These are phyloP conservation scores for Nothopassalora personata DNA, from an alignment of 2,329 filamentous ascomycete species.

Conservation along the genomic window DNA sequence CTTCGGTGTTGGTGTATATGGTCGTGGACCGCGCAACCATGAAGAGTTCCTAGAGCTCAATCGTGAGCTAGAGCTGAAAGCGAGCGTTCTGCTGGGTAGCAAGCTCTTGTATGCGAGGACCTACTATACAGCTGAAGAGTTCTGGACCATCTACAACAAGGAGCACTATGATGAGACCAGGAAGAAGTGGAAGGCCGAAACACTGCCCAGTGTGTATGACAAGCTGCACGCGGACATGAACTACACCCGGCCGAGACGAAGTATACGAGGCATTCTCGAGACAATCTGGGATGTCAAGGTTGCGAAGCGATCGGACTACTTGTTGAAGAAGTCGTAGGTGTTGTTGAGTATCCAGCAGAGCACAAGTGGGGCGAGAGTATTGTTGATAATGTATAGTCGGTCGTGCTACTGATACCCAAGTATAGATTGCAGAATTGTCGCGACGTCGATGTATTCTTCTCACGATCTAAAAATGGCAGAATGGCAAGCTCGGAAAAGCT, in stretches of 20 bases:
- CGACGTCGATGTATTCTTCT: background rate
- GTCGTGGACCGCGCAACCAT: constrained; percentile 41
- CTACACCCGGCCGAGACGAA: constrained; percentile 6
- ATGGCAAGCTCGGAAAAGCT: background rate
- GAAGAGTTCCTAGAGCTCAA: constrained; percentile 51
- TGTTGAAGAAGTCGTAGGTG: background rate
- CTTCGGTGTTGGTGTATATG: constrained; percentile 62
- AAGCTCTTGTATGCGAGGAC: constrained; percentile 68
- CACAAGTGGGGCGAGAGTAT: background rate
- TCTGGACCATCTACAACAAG: constrained; percentile 61
- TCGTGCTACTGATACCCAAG: background rate
- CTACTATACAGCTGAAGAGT: constrained; percentile 63
- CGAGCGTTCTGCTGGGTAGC: constrained; percentile 57
- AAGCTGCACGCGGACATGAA: constrained; percentile 54
- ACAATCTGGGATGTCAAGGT: background rate
- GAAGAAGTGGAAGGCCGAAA: constrained; percentile 53
- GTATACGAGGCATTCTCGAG: background rate
- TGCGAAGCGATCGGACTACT: background rate
- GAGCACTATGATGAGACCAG: constrained; percentile 56
- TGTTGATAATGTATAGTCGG: background rate
- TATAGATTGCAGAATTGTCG: background rate
- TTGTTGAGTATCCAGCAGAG: background rate
- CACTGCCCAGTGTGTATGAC: constrained; percentile 61
- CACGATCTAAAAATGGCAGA: too few species aligned
- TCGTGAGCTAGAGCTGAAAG: constrained; percentile 54